These are phyloP conservation scores for Suillus luteus DNA, from an alignment of 768 basidiomycete species.

Conservation along the genomic window DNA sequence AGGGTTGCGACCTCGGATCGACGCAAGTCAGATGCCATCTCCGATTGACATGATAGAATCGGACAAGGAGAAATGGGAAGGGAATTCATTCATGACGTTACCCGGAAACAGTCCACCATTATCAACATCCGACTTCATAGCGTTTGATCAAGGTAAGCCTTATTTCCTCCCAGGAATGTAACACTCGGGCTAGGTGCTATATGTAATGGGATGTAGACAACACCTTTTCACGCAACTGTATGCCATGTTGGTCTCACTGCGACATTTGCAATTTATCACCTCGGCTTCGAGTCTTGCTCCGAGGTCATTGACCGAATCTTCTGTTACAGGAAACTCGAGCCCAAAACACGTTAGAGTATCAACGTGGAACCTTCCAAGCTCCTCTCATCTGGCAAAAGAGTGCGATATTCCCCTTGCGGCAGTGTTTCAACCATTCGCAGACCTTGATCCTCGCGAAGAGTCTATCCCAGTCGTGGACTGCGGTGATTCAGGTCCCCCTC, in stretches of 20 bases:
- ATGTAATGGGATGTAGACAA: background rate
- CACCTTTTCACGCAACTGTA: background rate
- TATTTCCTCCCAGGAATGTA: background rate
- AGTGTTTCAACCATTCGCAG: conserved; percentile 88
- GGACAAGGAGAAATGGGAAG: conserved; percentile 80
- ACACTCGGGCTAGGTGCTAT: background rate
- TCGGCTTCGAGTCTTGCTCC: background rate
- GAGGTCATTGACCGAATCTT: background rate
- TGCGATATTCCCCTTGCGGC: conserved; percentile 85
- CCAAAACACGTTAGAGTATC: conserved; percentile 90
- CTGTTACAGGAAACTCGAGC: conserved; percentile 73
- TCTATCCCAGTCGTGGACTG: conserved; percentile 77
- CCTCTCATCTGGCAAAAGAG: conserved; percentile 75
- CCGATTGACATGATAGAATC: conserved; percentile 76
- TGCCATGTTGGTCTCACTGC: background rate
- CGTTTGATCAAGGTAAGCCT: conserved; percentile 83
- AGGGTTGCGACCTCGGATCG: conserved; percentile 83
- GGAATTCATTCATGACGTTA: conserved; percentile 65
- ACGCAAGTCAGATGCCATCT: conserved; percentile 90
- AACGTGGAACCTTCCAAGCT: conserved; percentile 85
- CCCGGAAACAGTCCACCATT: conserved; percentile 70
- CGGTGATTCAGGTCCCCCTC: conserved; percentile 71
- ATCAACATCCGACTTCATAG: conserved; percentile 82
- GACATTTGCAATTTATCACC: background rate
- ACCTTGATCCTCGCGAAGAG: conserved; percentile 76